These are phyloP conservation scores for Voacanga thouarsii DNA, from an alignment of 257 asterid genomes.

Conservation along the genomic window DNA sequence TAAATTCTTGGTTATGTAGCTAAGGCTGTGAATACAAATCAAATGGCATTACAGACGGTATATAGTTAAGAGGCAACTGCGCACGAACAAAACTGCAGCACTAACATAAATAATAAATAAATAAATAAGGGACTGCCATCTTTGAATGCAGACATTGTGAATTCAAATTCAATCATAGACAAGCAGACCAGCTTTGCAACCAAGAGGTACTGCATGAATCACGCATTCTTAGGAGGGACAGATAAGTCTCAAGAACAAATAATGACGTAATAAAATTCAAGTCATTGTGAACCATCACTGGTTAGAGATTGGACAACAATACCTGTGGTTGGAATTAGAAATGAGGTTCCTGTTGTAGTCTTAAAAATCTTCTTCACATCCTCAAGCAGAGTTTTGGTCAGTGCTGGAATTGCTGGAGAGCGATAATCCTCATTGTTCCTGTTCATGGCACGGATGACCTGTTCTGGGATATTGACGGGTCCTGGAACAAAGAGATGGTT, in stretches of 20 bases:
- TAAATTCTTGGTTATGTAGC: neutral
- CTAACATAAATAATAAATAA: no score
- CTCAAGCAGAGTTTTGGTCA: conserved; percentile 73
- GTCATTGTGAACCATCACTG: no score
- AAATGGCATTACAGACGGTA: no score
- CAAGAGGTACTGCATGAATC: no score
- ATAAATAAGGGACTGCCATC: no score
- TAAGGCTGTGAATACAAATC: no score
- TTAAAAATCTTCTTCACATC: conserved; percentile 96
- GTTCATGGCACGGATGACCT: conserved; percentile 95
- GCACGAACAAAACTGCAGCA: no score
- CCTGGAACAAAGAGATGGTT: conserved; percentile 99
- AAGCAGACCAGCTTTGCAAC: no score
- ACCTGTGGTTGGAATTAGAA: conserved; percentile 96
- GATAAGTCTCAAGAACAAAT: neutral
- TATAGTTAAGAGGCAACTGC: no score
- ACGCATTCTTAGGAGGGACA: neutral
- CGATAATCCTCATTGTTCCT: conserved; percentile 96
- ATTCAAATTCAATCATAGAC: no score
- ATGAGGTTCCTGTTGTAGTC: conserved; percentile 91
- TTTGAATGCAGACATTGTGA: no score
- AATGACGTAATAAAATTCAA: no score
- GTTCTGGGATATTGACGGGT: conserved; percentile 97
- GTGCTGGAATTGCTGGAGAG: conserved; percentile 90
- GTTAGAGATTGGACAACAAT: neutral